Percentiles rank a stretch among this genome's conserved stretches.
Evolutionary conservation across 2,329 filamentous ascomycete genomes (phyloP).

Genomic region (Aspergillus japonicus): DNA sequence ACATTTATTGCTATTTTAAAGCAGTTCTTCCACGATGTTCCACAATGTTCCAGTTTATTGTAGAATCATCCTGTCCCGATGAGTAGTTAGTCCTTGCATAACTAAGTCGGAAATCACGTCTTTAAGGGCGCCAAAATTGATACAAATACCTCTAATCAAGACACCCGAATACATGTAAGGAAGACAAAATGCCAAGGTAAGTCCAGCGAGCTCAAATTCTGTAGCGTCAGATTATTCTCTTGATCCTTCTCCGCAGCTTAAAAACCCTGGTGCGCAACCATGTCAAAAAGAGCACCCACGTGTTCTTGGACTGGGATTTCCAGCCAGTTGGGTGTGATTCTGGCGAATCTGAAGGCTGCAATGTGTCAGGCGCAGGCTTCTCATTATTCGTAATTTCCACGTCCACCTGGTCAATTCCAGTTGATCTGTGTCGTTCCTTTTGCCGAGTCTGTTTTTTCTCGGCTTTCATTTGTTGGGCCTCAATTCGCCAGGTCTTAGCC

Average conservation of each 20-base stretch:
- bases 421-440: constrained; percentile 38
- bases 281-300: constrained; percentile 56
- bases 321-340: constrained; percentile 23
- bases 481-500: constrained; percentile 54
- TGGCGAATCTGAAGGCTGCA: constrained; percentile 9
- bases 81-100: too few relatives aligned
- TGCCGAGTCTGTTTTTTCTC: constrained; percentile 47
- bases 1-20: too few relatives aligned
- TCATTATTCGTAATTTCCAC: constrained; percentile 10
- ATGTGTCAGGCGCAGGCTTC: constrained; percentile 25
- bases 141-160: too few relatives aligned
- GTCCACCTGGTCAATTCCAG: constrained; percentile 23
- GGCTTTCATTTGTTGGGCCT: constrained; percentile 52
- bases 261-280: constrained; percentile 58
- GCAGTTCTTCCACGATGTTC: too few relatives aligned
- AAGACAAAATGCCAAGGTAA: too few relatives aligned
- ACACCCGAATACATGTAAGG: too few relatives aligned
- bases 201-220: background rate
- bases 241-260: constrained; percentile 46
- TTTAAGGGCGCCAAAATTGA: too few relatives aligned
- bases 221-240: constrained; percentile 24
- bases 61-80: background rate
- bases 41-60: background rate
- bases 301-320: constrained; percentile 36
- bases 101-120: too few relatives aligned